phyloP scores from a whole-genome alignment of 805 yeast species.

The Jamesozyma rosinii region DNA sequence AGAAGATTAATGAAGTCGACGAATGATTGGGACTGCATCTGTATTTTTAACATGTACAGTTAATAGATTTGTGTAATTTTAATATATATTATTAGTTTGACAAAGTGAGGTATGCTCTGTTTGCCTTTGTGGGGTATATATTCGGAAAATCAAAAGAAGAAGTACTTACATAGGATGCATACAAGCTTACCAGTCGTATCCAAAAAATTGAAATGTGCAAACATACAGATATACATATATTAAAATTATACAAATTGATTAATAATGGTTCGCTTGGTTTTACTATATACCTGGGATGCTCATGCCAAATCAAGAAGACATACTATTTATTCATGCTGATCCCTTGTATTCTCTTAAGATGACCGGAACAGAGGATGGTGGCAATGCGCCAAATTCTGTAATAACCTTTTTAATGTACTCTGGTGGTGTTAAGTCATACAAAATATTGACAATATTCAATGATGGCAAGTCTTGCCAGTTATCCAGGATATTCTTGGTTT shows the following conservation, averaged over 20 bases:
- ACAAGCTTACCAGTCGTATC: too few species aligned
- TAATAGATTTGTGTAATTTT: background rate
- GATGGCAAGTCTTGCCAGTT: slow-evolving; percentile 57
- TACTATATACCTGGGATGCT: background rate
- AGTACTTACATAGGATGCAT: too few species aligned
- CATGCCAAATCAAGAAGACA: background rate
- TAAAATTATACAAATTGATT: too few species aligned
- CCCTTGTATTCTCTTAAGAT: slow-evolving; percentile 83
- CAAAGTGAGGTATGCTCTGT: too few species aligned
- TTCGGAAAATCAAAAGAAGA: too few species aligned
- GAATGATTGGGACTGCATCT: slow-evolving; percentile 13
- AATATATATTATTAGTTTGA: too few species aligned
- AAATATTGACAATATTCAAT: slow-evolving; percentile 68
- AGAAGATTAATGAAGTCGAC: slow-evolving; percentile 22
- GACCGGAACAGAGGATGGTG: slow-evolving; percentile 97
- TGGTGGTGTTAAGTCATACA: slow-evolving; percentile 93
- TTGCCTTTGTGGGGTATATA: too few species aligned
- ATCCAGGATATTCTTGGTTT: slow-evolving; percentile 36
- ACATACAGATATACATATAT: too few species aligned
- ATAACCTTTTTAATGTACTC: slow-evolving; percentile 87
- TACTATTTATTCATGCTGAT: slow-evolving; percentile 18
- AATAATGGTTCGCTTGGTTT: too few species aligned
- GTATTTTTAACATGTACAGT: background rate
- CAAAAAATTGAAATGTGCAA: too few species aligned
- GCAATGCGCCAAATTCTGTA: slow-evolving; percentile 91